These are phyloP conservation scores for Xylaria telfairii DNA, from an alignment of 495 filamentous ascomycete genomes.

Conservation along the genomic window DNA sequence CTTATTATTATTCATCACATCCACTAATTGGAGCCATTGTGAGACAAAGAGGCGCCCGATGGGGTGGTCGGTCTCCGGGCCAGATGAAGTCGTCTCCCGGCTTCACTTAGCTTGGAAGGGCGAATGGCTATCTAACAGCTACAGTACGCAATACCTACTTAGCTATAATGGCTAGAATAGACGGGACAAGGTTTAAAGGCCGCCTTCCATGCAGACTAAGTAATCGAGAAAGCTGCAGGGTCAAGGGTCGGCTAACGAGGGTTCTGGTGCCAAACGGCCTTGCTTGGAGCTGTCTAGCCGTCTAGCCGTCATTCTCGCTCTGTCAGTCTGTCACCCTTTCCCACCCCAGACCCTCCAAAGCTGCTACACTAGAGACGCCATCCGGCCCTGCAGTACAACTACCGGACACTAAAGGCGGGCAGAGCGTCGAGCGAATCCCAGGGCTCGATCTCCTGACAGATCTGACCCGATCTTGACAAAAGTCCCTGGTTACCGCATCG, in stretches of 20 bases:
- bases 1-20: constrained; percentile 11
- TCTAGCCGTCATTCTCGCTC: too few relatives aligned
- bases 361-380: constrained; percentile 5
- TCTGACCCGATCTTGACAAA: constrained; percentile 23
- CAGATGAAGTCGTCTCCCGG: constrained; percentile 10
- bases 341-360: neutral
- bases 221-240: constrained; percentile 21
- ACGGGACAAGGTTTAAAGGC: constrained; percentile 16
- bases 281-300: constrained; percentile 21
- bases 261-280: neutral
- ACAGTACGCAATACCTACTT: too few relatives aligned
- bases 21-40: neutral
- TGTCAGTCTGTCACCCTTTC: neutral
- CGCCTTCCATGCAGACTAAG: constrained; percentile 24
- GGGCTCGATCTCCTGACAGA: constrained; percentile 21
- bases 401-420: constrained; percentile 9
- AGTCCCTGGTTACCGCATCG: constrained; percentile 24
- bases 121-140: too few relatives aligned
- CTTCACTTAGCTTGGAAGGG: neutral
- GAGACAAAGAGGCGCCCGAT: constrained; percentile 13
- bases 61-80: constrained; percentile 13
- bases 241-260: neutral
- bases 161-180: constrained; percentile 11
- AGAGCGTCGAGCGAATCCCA: constrained; percentile 19
- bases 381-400: constrained; percentile 24